A percentile compares a stretch with the other conserved stretches of the same genome.
Evolutionary conservation across 1,139 yeast species (phyloP).

Genomic region (Keqinozyma sinolaborantium): DNA sequence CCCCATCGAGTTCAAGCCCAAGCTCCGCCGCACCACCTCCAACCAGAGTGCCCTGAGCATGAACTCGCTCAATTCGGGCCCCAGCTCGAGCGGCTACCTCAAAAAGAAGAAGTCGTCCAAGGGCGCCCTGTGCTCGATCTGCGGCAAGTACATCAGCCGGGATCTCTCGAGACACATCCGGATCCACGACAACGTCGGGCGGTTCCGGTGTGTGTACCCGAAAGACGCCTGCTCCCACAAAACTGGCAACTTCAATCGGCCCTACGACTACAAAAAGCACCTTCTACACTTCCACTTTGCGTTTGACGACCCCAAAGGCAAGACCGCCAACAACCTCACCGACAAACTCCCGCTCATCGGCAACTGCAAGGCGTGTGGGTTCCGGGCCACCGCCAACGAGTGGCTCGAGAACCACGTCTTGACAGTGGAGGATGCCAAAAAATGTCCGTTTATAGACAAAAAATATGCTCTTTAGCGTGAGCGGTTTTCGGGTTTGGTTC

Average conservation of each 20-base stretch:
- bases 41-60: conserved; percentile 19
- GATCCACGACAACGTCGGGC: conserved; percentile 44
- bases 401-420: conserved; percentile 44
- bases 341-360: conserved; percentile 42
- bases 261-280: conserved; percentile 48
- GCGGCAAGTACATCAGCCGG: conserved; percentile 41
- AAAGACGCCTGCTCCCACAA: conserved; percentile 40
- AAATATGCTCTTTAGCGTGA: no score
- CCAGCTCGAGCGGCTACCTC: conserved; percentile 8
- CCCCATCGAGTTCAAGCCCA: not conserved
- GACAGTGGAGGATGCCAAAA: conserved; percentile 16
- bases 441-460: conserved; percentile 20
- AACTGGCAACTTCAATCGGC: conserved; percentile 44
- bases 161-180: conserved; percentile 46
- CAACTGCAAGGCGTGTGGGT: conserved; percentile 37
- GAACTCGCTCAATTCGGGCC: conserved; percentile 7
- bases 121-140: conserved; percentile 39
- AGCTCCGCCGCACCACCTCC: conserved; percentile 17
- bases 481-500: no score
- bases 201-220: conserved; percentile 46
- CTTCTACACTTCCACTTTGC: conserved; percentile 41
- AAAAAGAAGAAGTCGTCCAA: conserved; percentile 32
- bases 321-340: conserved; percentile 39
- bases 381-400: conserved; percentile 30
- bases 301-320: conserved; percentile 44